Conservation (phyloP, 768 basidiomycete genomes). For the Termitomyces eurrhizus region DNA sequence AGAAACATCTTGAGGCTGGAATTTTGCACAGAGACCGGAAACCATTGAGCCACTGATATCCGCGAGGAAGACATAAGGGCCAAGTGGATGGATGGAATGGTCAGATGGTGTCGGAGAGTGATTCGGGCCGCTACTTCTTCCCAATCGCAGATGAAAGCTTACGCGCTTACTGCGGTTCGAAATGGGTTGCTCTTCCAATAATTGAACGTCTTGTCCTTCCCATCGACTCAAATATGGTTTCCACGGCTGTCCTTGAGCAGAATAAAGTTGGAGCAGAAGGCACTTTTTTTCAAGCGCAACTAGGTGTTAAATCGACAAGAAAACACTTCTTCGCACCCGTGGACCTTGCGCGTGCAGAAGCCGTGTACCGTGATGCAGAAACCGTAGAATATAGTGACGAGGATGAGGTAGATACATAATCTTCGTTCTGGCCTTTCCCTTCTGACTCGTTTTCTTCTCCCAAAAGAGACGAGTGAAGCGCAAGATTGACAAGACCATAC, state of each 20-base stretch:
- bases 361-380: slow-evolving; percentile 48
- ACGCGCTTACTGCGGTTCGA: no score
- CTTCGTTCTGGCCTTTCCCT: no score
- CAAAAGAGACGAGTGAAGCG: slow-evolving; percentile 36
- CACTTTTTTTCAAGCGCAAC: slow-evolving; percentile 36
- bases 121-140: neutral
- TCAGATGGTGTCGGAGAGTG: neutral
- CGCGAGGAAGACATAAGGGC: neutral
- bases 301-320: slow-evolving; percentile 36
- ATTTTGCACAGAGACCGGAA: neutral
- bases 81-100: neutral
- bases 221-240: neutral
- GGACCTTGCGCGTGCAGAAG: slow-evolving; percentile 42
- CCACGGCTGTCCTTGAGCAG: slow-evolving; percentile 8
- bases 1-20: neutral
- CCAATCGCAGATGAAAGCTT: neutral
- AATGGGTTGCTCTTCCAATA: neutral
- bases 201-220: neutral
- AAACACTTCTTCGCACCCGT: slow-evolving; percentile 47
- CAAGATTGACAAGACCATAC: slow-evolving; percentile 49
- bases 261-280: slow-evolving; percentile 26
- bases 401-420: slow-evolving; percentile 33
- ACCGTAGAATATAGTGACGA: slow-evolving; percentile 43
- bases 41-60: neutral
- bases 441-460: neutral